Evolutionary conservation across 148 eudicot genomes (phyloP).

Genomic region (Rhododendron molle): DNA sequence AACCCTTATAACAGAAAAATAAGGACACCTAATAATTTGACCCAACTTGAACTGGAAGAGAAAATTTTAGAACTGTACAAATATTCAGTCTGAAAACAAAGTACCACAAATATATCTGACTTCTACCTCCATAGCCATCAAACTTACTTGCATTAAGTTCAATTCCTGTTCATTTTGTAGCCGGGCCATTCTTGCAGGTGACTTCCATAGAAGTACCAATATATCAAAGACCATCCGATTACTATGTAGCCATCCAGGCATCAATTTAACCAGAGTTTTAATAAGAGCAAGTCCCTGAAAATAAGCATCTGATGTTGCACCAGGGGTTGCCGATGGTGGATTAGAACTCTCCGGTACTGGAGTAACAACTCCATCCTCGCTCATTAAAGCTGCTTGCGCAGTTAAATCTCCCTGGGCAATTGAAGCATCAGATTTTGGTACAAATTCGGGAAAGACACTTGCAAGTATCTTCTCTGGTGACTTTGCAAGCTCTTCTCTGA

Average conservation of each 20-base stretch:
- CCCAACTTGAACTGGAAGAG: background rate
- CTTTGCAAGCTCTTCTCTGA: slow-evolving; percentile 96
- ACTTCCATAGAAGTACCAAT: slow-evolving; percentile 87
- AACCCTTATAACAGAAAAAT: background rate
- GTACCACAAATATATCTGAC: background rate
- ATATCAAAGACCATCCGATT: slow-evolving; percentile 78
- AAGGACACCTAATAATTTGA: background rate
- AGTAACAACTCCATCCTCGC: slow-evolving; percentile 48
- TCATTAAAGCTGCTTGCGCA: slow-evolving; percentile 30
- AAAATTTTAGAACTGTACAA: background rate
- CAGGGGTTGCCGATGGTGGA: slow-evolving; percentile 33
- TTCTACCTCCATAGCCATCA: background rate
- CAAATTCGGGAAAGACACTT: slow-evolving; percentile 70
- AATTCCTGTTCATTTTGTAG: slow-evolving; percentile 90
- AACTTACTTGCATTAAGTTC: slow-evolving; percentile 77
- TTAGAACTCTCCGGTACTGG: slow-evolving; percentile 58
- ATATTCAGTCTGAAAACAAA: background rate
- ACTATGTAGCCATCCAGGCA: slow-evolving; percentile 92
- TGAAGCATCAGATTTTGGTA: slow-evolving; percentile 54
- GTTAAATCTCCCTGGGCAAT: slow-evolving; percentile 50
- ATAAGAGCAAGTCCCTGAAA: slow-evolving; percentile 86
- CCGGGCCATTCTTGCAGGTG: slow-evolving; percentile 76
- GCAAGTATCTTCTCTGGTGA: slow-evolving; percentile 83
- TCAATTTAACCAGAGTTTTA: slow-evolving; percentile 84
- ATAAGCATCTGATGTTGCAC: slow-evolving; percentile 66